Evolutionary conservation across 2,329 filamentous ascomycete genomes (phyloP), one percentile per base, ranked within the genome.

Genomic region (Metarhizium album): DNA sequence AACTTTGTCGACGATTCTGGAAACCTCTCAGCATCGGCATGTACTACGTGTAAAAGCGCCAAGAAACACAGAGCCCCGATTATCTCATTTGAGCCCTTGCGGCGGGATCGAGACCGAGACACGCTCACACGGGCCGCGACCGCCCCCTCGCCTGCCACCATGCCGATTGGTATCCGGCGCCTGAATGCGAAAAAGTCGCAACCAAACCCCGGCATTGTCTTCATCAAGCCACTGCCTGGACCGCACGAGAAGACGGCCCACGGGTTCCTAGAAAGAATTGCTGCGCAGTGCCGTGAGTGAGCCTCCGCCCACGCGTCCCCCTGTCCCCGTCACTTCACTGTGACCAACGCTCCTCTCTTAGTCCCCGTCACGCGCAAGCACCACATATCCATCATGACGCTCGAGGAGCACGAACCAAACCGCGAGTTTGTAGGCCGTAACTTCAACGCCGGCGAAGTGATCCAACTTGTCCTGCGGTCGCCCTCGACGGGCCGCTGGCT

Each of bases 391-490:
- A 78, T 87, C 47, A 83, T 78, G 63, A 78, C 83, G 1, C 74
- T 95, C 0, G 89, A 94, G 65, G 89, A 95, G 63, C 89, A 87
- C 62, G 82, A 84, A 50, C 82, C 85, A 2, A 95, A 95, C 60
- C 71, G 71, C 42, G 87, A 94, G 65, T 95, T 95, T 60, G 82
- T 88, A 40, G 89, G 89, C 3, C 85, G 89, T 50, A 94, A 95
- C 63, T 94, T 95, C 74, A 95, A 95, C 58, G 86, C 84, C 7
- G 90, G 89, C 33, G 89, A 94, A 64, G 84, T 91, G 35, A 81
- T 95, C 47, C 88, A 95, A 67, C 76, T 95, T 1, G 89, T 95
- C 1, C 76, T 95, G 24, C 84, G 84, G 58, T 80, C 86, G 0
- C 76, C 75, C 0, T 72, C 69, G 4, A 78, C 76, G 0, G 79